Evolutionary conservation across 139 green algal genomes (phyloP).

Genomic region (Picochlorum sp.): DNA sequence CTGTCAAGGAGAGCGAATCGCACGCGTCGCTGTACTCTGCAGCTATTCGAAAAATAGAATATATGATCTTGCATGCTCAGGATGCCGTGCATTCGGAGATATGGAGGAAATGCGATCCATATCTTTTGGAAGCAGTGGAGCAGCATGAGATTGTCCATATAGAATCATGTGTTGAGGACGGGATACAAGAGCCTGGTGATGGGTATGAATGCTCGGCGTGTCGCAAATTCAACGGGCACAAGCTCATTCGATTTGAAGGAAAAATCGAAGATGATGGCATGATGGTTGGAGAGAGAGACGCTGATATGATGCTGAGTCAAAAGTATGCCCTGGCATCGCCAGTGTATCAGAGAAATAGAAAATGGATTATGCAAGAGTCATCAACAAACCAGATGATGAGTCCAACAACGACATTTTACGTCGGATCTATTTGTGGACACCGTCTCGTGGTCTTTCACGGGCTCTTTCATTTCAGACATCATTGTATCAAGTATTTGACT

Average conservation of each 20-base stretch:
- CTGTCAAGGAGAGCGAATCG: slow-evolving; percentile 3
- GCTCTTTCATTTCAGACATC: background rate
- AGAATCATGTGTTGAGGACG: too few relatives aligned
- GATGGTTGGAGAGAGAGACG: too few relatives aligned
- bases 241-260: too few relatives aligned
- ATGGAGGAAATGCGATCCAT: slow-evolving; percentile 12
- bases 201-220: too few relatives aligned
- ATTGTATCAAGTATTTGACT: background rate
- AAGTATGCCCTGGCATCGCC: too few relatives aligned
- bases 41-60: slow-evolving; percentile 9
- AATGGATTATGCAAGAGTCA: background rate
- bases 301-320: too few relatives aligned
- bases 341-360: too few relatives aligned
- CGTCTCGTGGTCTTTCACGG: background rate
- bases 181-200: too few relatives aligned
- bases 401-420: background rate
- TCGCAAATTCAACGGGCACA: too few relatives aligned
- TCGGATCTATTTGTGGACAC: background rate
- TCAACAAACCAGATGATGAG: background rate
- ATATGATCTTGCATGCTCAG: slow-evolving; percentile 6
- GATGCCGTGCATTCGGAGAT: slow-evolving; percentile 14
- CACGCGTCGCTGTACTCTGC: slow-evolving; percentile 14
- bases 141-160: background rate
- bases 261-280: too few relatives aligned
- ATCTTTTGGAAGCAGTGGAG: slow-evolving; percentile 23